Percentiles rank a stretch among this genome's conserved stretches.
phyloP scores from a whole-genome alignment of 331 rosid genomes.

The Quercus tomentella region DNA sequence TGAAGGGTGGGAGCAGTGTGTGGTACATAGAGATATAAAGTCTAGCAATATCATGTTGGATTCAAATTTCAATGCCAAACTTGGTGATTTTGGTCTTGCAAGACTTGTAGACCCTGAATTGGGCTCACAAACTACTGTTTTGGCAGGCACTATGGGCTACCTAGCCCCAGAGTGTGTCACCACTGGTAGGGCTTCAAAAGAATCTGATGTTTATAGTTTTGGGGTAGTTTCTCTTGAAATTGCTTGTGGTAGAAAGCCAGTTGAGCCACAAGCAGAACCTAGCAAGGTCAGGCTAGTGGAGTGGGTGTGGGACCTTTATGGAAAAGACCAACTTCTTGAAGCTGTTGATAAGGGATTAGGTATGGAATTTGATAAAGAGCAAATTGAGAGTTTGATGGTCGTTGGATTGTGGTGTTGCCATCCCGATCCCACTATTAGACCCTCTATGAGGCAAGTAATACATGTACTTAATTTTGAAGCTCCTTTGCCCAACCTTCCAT shows the following conservation, averaged over 20 bases:
- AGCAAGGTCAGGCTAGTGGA: constrained; percentile 53
- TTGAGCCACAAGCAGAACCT: constrained; percentile 30
- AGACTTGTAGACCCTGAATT: constrained; percentile 70
- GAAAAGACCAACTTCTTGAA: constrained; percentile 40
- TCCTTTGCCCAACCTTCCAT: background rate
- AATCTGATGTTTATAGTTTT: constrained; percentile 74
- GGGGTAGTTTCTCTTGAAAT: constrained; percentile 80
- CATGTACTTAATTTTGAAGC: constrained; percentile 61
- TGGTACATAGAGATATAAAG: no score
- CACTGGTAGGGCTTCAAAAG: constrained; percentile 67
- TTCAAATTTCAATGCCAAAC: no score
- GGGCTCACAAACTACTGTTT: constrained; percentile 65
- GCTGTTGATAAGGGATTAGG: constrained; percentile 39
- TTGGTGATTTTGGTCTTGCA: constrained; percentile 18
- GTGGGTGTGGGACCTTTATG: constrained; percentile 74
- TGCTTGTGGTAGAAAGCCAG: constrained; percentile 59
- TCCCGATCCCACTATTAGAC: constrained; percentile 51
- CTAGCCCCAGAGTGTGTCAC: constrained; percentile 76
- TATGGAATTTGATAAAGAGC: constrained; percentile 39
- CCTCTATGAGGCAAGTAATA: constrained; percentile 57
- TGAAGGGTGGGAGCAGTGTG: no score
- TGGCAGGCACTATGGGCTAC: constrained; percentile 84
- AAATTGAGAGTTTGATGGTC: constrained; percentile 46
- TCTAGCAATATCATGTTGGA: no score
- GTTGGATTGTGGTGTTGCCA: constrained; percentile 85